Percentiles rank a stretch among this genome's conserved stretches.
Conservation (phyloP, 768 basidiomycete genomes). For the Amylocystis lapponica region DNA sequence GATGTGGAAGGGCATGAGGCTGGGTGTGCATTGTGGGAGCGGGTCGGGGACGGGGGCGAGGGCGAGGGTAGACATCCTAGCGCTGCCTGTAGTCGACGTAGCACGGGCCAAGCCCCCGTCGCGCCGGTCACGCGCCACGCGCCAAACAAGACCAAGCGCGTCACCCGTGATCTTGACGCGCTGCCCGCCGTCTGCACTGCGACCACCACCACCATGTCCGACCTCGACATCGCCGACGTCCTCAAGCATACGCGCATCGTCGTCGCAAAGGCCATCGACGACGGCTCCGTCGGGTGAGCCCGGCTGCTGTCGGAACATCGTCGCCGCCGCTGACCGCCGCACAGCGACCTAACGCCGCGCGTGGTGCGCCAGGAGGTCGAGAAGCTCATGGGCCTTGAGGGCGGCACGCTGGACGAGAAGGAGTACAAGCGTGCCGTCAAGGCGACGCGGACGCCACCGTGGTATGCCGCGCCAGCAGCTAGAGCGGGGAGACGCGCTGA, state of each 20-base stretch:
- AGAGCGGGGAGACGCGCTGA: neutral
- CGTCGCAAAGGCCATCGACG: constrained; percentile 18
- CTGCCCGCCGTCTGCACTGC: neutral
- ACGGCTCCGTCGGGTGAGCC: constrained; percentile 27
- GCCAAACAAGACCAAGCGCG: constrained; percentile 3
- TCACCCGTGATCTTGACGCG: neutral
- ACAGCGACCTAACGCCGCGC: constrained; percentile 42
- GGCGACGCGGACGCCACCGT: constrained; percentile 33
- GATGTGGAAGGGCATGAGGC: constrained; percentile 83
- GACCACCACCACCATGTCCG: neutral
- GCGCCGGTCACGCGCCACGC: neutral
- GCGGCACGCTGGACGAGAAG: constrained; percentile 36
- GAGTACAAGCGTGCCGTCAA: constrained; percentile 46
- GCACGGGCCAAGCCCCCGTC: too few species aligned
- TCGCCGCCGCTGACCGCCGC: neutral
- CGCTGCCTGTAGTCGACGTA: too few species aligned
- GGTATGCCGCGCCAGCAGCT: constrained; percentile 20
- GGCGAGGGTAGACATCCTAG: constrained; percentile 1
- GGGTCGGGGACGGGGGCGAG: constrained; percentile 4
- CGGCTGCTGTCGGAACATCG: neutral
- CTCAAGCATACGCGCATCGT: constrained; percentile 28
- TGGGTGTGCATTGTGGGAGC: constrained; percentile 44
- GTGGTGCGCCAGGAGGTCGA: constrained; percentile 49
- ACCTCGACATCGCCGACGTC: constrained; percentile 25
- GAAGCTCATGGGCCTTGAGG: constrained; percentile 35